Conservation (phyloP, 2,329 filamentous ascomycete genomes). For the Magnaporthales sp. region DNA sequence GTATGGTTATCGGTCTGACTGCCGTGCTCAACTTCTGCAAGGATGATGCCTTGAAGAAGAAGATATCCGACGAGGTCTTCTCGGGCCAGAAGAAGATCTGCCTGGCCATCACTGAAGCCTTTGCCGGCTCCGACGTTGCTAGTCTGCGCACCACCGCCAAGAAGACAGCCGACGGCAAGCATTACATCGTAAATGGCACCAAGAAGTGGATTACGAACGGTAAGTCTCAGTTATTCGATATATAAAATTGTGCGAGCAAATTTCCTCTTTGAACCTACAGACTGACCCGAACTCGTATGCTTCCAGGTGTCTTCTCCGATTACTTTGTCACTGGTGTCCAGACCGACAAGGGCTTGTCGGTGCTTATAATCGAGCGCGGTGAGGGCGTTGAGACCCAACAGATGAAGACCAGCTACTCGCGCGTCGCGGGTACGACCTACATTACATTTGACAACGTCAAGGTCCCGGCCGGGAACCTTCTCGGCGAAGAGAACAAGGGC, state of each 20-base stretch:
- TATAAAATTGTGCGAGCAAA: too few relatives aligned
- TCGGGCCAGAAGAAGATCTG: conserved; percentile 82
- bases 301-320: conserved; percentile 52
- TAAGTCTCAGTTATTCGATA: neutral
- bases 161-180: conserved; percentile 66
- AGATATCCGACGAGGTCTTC: conserved; percentile 63
- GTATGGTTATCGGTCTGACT: conserved; percentile 75
- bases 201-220: conserved; percentile 86
- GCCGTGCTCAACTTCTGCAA: conserved; percentile 73
- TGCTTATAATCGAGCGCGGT: conserved; percentile 64
- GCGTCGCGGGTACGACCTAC: conserved; percentile 68
- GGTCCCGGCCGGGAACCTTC: conserved; percentile 68
- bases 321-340: conserved; percentile 78
- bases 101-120: conserved; percentile 80
- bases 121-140: conserved; percentile 77
- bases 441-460: conserved; percentile 82
- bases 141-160: conserved; percentile 69
- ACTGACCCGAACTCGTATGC: neutral
- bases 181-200: conserved; percentile 62
- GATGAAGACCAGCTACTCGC: conserved; percentile 77
- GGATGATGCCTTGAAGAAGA: conserved; percentile 56
- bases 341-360: conserved; percentile 70
- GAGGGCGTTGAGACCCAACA: conserved; percentile 68
- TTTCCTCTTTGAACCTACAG: neutral
- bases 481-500: conserved; percentile 79